A percentile compares a stretch with the other conserved stretches of the same genome.
These are phyloP conservation scores for Trichophyton schoenleinii DNA, from an alignment of 2,329 filamentous ascomycete species.

Conservation along the genomic window DNA sequence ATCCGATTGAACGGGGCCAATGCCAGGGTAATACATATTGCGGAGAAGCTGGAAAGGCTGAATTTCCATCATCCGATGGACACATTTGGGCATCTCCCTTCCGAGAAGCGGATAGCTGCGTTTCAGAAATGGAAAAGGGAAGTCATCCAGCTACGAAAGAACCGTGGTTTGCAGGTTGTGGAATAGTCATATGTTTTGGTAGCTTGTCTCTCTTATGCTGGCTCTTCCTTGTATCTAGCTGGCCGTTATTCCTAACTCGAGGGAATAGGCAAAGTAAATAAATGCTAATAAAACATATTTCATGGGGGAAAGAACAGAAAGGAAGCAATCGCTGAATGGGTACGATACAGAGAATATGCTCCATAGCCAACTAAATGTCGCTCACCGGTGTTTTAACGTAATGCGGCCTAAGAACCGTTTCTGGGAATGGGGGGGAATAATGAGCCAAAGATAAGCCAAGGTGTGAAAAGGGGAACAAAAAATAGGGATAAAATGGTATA, in stretches of 20 bases:
- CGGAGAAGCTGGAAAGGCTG: neutral
- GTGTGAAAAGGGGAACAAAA: neutral
- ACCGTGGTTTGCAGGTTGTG: neutral
- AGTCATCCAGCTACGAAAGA: neutral
- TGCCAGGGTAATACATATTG: neutral
- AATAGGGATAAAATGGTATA: neutral
- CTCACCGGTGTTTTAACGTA: neutral
- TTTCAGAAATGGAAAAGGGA: neutral
- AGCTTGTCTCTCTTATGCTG: neutral
- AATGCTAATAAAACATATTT: neutral
- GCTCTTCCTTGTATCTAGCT: neutral
- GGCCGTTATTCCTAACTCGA: neutral
- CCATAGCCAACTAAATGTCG: neutral
- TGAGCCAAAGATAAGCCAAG: neutral
- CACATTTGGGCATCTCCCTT: neutral
- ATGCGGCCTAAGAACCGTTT: neutral
- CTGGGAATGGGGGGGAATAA: neutral
- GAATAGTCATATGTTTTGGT: neutral
- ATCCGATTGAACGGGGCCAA: neutral
- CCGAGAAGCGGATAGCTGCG: neutral
- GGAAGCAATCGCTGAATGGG: neutral
- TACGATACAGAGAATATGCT: neutral
- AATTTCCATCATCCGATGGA: neutral
- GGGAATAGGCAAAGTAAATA: neutral
- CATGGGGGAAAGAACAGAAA: neutral